phyloP scores from a whole-genome alignment of 306 rosid genomes.

The cucumber (Cucumis sativus) region Cucumber_9930_V3 NC_026661.2:22118001-22118500 shows the following conservation, averaged over 20 bases:
- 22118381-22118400: background rate
- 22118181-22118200: constrained; percentile 90
- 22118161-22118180: constrained; percentile 97
- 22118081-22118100: constrained; percentile 99
- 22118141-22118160: constrained; percentile 90
- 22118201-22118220: constrained; percentile 85
- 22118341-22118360: constrained; percentile 2
- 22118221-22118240: constrained; percentile 77
- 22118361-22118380: background rate
- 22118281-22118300: constrained; percentile 98
- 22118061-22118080: constrained; percentile 93
- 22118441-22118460: background rate
- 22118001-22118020: constrained; percentile 54
- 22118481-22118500: background rate
- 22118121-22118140: constrained; percentile 78
- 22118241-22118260: constrained; percentile 78
- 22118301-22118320: constrained; percentile 39
- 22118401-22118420: background rate
- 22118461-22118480: background rate
- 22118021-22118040: constrained; percentile 96
- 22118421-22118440: background rate
- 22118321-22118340: background rate
- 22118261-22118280: constrained; percentile 80
- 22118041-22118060: constrained; percentile 91
- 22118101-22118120: constrained; percentile 99